Evolutionary conservation across 1,284 basidiomycete species (phyloP).

Genomic region (Puccinia triticina): DNA sequence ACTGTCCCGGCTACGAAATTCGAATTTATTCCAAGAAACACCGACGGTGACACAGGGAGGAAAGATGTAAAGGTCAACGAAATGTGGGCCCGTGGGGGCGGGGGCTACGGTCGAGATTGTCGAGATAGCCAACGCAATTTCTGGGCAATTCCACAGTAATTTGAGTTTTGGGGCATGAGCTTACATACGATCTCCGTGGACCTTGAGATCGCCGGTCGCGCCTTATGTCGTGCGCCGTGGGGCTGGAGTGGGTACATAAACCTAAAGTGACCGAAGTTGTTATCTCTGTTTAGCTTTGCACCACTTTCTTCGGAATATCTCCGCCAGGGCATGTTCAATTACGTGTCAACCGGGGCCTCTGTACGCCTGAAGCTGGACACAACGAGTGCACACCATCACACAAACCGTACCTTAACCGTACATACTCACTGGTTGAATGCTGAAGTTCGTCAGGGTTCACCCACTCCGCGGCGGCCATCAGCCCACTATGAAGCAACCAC

Average conservation of each 20-base stretch:
- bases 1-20: neutral
- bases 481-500: neutral
- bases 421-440: too few relatives aligned
- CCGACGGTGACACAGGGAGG: too few relatives aligned
- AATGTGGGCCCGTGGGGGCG: too few relatives aligned
- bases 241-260: neutral
- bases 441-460: neutral
- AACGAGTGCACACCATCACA: too few relatives aligned
- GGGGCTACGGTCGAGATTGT: too few relatives aligned
- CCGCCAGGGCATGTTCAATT: too few relatives aligned
- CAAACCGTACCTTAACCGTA: too few relatives aligned
- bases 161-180: neutral
- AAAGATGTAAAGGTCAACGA: too few relatives aligned
- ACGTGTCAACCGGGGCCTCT: too few relatives aligned
- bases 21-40: neutral
- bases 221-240: slow-evolving; percentile 4
- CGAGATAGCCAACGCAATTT: neutral
- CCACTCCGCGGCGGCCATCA: neutral
- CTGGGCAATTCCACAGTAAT: neutral
- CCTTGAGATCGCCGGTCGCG: slow-evolving; percentile 2
- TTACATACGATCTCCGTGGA: neutral
- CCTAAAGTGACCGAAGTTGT: neutral
- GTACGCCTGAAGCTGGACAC: too few relatives aligned
- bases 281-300: too few relatives aligned
- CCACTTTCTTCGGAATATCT: too few relatives aligned